Conservation (phyloP, 257 asterid genomes). For the Solanum paucissectum region DNA sequence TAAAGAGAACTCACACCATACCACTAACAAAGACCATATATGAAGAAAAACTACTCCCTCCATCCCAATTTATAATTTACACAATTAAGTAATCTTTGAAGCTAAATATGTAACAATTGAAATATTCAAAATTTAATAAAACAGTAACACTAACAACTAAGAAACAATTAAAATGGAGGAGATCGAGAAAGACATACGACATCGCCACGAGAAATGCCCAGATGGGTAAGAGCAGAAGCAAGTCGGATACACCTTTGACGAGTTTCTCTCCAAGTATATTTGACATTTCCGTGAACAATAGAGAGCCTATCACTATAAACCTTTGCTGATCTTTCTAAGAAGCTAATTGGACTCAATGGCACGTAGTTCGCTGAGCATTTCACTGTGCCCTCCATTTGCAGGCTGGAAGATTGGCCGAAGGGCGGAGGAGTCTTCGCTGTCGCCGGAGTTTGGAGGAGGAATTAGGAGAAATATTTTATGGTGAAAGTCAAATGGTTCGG, state of each 20-base stretch:
- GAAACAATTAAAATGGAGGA: background rate
- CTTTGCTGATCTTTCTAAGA: background rate
- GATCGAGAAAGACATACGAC: background rate
- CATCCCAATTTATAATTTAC: background rate
- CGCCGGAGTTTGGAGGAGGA: background rate
- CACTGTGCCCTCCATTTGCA: background rate
- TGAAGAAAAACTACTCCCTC: background rate
- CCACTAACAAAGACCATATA: background rate
- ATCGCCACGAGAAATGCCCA: background rate
- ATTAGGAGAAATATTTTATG: background rate
- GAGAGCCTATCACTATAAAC: background rate
- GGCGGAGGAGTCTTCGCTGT: background rate
- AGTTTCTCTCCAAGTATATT: background rate
- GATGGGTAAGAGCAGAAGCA: background rate
- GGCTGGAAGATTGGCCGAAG: background rate
- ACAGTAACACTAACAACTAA: background rate
- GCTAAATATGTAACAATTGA: background rate
- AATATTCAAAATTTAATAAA: background rate
- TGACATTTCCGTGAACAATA: background rate
- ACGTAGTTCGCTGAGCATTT: background rate
- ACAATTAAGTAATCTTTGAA: background rate
- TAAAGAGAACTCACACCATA: background rate
- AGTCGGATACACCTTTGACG: background rate
- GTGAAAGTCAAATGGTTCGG: background rate
- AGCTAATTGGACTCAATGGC: background rate